Base-by-base conservation (phyloP, 345 rosid species). In the Mallotus nudiflorus region DNA sequence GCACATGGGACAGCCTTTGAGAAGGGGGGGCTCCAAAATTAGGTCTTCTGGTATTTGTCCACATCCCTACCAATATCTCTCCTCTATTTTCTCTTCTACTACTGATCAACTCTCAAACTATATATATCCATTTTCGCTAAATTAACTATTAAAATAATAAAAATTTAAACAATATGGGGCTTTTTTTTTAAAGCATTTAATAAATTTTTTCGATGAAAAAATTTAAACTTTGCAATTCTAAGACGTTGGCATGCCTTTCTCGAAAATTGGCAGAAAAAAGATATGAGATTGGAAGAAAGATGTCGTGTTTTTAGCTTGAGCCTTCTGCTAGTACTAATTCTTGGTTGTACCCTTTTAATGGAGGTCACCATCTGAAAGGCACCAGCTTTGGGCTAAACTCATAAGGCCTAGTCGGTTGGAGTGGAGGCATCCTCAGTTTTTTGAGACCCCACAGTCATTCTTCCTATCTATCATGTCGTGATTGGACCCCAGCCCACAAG, bases 41-140 rank as follows among this genome's bases (percentile, higher is more conserved):
- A 71, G 83, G 76, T 39, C 77, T 62, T 68, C 79, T n/a, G 84
- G 73, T 85, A 71, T 65, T 73, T 85, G 84, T 75, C 82, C 67
- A 51, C 69, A 42, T 76, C 78, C 33, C 55, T 29, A n/a, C n/a
- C n/a, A n/a, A n/a, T n/a, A n/a, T n/a, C n/a, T n/a, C n/a, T n/a
- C n/a, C n/a, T n/a, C n/a, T n/a, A n/a, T 49, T 52, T 18, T 27
- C 28, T 71, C 42, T 69, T 19, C 16, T 20, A 45, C 40, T 11
- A 56, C n/a, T n/a, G n/a, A n/a, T n/a, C n/a, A 12, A 56, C 29
- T 56, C 20, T 27, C 37, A 33, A 33, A 3, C 37, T 33, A 33
- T 6, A 33, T 3, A 2, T 33, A 33, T n/a, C n/a, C n/a, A n/a
- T n/a, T n/a, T n/a, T n/a, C n/a, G n/a, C n/a, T n/a, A n/a, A n/a